Conservation (phyloP, 2,329 filamentous ascomycete genomes). For the Colletotrichum spaethianum region DNA sequence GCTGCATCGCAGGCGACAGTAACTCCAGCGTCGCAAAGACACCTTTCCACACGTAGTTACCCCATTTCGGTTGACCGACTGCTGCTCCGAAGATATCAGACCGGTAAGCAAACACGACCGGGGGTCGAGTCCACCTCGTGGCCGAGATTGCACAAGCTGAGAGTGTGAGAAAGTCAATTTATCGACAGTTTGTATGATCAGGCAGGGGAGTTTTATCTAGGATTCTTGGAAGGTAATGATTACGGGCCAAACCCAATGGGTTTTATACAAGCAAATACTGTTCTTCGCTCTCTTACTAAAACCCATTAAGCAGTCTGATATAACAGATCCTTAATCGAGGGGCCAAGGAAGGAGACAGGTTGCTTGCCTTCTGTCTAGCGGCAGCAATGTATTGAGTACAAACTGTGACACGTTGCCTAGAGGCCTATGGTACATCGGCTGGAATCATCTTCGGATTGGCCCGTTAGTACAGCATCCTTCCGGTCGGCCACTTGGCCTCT, state of each 20-base stretch:
- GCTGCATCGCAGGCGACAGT: too few species aligned
- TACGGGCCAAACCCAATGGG: neutral
- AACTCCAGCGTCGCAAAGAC: neutral
- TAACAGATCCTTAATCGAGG: too few species aligned
- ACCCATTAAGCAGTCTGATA: neutral
- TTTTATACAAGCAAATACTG: neutral
- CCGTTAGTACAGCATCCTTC: neutral
- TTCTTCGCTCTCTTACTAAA: neutral
- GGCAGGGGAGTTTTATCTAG: neutral
- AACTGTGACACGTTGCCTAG: neutral
- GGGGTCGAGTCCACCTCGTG: conserved; percentile 14
- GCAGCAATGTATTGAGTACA: neutral
- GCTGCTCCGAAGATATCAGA: neutral
- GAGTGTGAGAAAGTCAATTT: neutral
- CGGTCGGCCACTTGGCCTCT: neutral
- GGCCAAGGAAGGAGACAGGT: neutral
- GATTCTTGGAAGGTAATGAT: neutral
- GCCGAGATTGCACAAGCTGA: conserved; percentile 3
- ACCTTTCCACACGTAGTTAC: neutral
- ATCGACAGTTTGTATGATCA: neutral
- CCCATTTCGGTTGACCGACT: neutral
- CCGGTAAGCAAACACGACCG: neutral
- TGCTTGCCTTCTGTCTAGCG: neutral
- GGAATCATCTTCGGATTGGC: neutral
- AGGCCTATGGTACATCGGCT: neutral